phyloP scores from a whole-genome alignment of 2,329 filamentous ascomycete genomes.

The Leptosphaerulina australis region DNA sequence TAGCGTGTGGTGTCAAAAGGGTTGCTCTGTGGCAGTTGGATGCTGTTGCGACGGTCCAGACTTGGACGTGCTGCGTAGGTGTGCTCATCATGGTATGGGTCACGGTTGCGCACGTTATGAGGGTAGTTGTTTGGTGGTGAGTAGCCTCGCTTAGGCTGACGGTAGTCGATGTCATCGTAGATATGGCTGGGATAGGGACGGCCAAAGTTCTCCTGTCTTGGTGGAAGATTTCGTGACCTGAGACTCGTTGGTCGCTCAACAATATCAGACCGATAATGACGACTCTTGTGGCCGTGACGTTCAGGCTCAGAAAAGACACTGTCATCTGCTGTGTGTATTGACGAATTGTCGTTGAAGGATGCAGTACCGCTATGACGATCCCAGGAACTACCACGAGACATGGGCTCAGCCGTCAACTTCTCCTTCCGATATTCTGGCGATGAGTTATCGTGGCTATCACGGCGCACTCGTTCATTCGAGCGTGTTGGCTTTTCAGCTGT shows the following conservation, averaged over 20 bases:
- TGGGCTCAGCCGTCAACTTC: conserved; percentile 15
- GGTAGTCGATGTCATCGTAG: conserved; percentile 16
- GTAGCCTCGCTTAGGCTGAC: conserved; percentile 1
- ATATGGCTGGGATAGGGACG: conserved; percentile 17
- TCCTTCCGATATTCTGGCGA: conserved; percentile 18
- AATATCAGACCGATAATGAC: conserved; percentile 2
- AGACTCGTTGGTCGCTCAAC: conserved; percentile 2
- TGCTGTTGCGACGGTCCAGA: conserved; percentile 21
- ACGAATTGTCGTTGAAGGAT: conserved; percentile 26
- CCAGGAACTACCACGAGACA: conserved; percentile 29
- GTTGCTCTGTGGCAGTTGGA: conserved; percentile 11
- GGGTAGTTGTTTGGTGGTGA: conserved; percentile 18
- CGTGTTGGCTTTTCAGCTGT: conserved; percentile 22
- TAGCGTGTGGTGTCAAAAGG: conserved; percentile 13
- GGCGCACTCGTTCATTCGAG: conserved; percentile 14
- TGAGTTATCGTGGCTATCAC: conserved; percentile 16
- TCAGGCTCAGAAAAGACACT: conserved; percentile 28
- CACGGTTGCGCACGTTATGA: conserved; percentile 5
- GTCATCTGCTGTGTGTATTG: conserved; percentile 28
- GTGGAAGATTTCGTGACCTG: conserved; percentile 5
- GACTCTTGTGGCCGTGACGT: conserved; percentile 8
- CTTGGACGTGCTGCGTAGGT: conserved; percentile 5
- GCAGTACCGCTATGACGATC: conserved; percentile 31
- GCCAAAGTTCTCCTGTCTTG: not conserved
- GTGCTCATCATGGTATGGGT: conserved; percentile 16